phyloP scores from a whole-genome alignment of 2,329 filamentous ascomycete genomes.

The Malbranchea zuffiana region DNA sequence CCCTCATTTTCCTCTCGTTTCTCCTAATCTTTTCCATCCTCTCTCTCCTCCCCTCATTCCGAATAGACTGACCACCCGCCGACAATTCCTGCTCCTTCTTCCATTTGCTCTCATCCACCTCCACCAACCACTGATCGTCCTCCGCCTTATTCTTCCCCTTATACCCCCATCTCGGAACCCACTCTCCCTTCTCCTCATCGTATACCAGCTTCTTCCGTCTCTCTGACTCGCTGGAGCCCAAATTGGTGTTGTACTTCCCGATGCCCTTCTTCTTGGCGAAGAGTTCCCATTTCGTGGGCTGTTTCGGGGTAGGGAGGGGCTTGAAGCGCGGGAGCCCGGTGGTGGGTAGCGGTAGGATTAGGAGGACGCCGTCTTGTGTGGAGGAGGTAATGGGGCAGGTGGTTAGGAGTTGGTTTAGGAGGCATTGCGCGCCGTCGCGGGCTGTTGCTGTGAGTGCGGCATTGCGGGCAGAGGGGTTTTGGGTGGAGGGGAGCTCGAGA shows the following conservation, averaged over 20 bases:
- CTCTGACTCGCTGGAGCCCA: slow-evolving; percentile 50
- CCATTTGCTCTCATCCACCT: slow-evolving; percentile 70
- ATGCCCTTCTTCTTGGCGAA: slow-evolving; percentile 98
- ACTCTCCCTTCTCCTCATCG: slow-evolving; percentile 74
- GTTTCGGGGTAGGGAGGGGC: slow-evolving; percentile 68
- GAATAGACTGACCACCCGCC: slow-evolving; percentile 51
- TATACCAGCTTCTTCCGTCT: slow-evolving; percentile 60
- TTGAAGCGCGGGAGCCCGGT: slow-evolving; percentile 82
- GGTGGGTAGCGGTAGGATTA: slow-evolving; percentile 59
- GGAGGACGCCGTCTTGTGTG: slow-evolving; percentile 56
- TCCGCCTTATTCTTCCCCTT: slow-evolving; percentile 78
- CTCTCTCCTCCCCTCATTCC: slow-evolving; percentile 57
- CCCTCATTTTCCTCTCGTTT: slow-evolving; percentile 57
- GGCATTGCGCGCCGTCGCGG: slow-evolving; percentile 78
- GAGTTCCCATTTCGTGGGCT: slow-evolving; percentile 86
- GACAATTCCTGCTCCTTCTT: slow-evolving; percentile 51
- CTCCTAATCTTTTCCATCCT: slow-evolving; percentile 52
- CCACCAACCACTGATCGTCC: slow-evolving; percentile 79
- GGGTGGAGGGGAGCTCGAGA: slow-evolving; percentile 45
- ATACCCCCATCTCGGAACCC: slow-evolving; percentile 92
- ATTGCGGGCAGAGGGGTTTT: slow-evolving; percentile 42
- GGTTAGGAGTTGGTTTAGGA: slow-evolving; percentile 88
- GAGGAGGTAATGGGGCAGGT: slow-evolving; percentile 68
- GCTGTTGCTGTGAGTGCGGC: slow-evolving; percentile 59
- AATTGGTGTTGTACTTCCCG: slow-evolving; percentile 60